Percentiles rank a stretch among this genome's conserved stretches.
Evolutionary conservation across 805 yeast species (phyloP).

Genomic region (Myxozyma vanderwaltii): DNA sequence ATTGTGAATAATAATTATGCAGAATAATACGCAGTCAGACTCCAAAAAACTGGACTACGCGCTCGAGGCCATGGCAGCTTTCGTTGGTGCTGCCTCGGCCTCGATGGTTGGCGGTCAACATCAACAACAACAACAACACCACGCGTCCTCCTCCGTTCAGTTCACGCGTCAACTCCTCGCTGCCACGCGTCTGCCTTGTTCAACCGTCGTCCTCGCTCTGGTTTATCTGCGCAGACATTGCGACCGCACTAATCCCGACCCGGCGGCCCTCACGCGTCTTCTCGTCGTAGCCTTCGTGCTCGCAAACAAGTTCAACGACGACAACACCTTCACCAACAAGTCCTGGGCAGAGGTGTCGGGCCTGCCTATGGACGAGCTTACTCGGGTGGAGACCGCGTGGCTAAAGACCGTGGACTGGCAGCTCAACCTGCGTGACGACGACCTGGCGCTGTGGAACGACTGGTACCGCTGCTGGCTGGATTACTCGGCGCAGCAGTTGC

Average conservation of each 20-base stretch:
- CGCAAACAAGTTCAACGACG: constrained; percentile 94
- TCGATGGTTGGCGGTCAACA: too few species aligned
- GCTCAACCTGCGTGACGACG: constrained; percentile 48
- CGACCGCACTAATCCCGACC: constrained; percentile 41
- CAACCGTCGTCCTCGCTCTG: constrained; percentile 76
- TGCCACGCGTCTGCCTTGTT: constrained; percentile 85
- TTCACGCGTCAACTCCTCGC: constrained; percentile 68
- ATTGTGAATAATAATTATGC: too few species aligned
- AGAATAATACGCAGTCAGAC: too few species aligned
- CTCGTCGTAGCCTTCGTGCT: constrained; percentile 71
- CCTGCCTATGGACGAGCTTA: constrained; percentile 60
- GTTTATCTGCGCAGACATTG: constrained; percentile 73
- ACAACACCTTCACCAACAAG: constrained; percentile 90
- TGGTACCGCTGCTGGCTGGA: constrained; percentile 39
- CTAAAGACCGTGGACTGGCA: constrained; percentile 61
- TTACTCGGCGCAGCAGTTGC: too few species aligned
- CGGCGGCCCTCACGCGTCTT: constrained; percentile 48
- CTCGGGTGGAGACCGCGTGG: constrained; percentile 72
- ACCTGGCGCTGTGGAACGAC: constrained; percentile 40
- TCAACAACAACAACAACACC: too few species aligned
- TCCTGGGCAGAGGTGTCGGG: constrained; percentile 98
- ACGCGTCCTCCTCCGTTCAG: constrained; percentile 49
- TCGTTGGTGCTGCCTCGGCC: constrained; percentile 72
- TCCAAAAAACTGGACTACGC: constrained; percentile 70
- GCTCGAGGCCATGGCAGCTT: constrained; percentile 73